Evolutionary conservation across 352 stramenopile genomes (phyloP).

Genomic region (Phytophthora cactorum): DNA sequence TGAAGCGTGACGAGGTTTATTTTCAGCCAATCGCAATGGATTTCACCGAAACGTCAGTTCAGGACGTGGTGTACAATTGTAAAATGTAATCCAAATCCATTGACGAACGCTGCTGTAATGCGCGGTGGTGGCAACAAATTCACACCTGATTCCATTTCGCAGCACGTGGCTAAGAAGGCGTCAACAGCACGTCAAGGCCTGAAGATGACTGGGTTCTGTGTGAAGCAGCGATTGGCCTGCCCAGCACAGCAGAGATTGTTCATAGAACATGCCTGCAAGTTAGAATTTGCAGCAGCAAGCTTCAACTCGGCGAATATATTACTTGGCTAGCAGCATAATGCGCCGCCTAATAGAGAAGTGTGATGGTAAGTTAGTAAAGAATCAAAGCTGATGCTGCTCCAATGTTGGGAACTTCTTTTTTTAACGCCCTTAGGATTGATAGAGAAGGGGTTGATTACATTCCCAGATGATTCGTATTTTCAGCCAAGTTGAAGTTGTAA

Average conservation of each 20-base stretch:
- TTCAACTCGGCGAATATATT: background rate
- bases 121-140: background rate
- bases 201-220: constrained; percentile 2
- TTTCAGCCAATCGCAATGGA: constrained; percentile 12
- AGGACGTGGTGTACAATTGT: background rate
- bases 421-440: background rate
- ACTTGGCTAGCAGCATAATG: background rate
- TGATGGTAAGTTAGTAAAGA: background rate
- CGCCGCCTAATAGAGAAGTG: no score
- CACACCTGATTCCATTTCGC: background rate
- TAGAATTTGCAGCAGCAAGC: background rate
- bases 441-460: constrained; percentile 14
- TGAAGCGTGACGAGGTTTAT: constrained; percentile 18
- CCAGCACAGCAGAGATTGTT: constrained; percentile 1
- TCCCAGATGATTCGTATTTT: constrained; percentile 13
- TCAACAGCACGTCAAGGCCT: background rate
- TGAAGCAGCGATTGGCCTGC: constrained; percentile 10
- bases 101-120: constrained; percentile 3
- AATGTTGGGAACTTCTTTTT: no score
- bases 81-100: background rate
- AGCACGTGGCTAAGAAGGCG: background rate
- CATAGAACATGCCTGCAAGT: constrained; percentile 10
- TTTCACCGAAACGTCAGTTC: constrained; percentile 13
- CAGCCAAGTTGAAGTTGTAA: constrained; percentile 13
- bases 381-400: no score